Percentiles rank a stretch among this genome's conserved stretches.
These are phyloP conservation scores for Rhizopogon vinicolor DNA, from an alignment of 768 basidiomycete species.

Conservation along the genomic window DNA sequence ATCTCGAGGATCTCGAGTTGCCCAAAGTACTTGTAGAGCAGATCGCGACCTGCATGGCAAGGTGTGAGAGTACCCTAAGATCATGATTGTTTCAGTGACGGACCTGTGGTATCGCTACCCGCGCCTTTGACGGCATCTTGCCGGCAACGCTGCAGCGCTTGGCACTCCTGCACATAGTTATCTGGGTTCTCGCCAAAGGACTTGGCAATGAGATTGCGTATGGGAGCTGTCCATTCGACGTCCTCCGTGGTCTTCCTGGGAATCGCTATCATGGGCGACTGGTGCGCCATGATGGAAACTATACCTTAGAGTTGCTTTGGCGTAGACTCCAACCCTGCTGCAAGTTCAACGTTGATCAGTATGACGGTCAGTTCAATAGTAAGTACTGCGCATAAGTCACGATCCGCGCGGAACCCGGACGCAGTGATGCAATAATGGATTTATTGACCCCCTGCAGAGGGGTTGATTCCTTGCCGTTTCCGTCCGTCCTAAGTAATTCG, in stretches of 20 bases:
- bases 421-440: no score
- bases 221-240: slow-evolving; percentile 92
- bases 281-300: slow-evolving; percentile 51
- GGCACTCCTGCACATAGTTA: slow-evolving; percentile 80
- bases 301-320: neutral
- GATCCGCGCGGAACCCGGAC: neutral
- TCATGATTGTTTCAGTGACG: slow-evolving; percentile 15
- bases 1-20: slow-evolving; percentile 97
- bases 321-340: neutral
- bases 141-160: slow-evolving; percentile 80
- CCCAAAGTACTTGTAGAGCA: slow-evolving; percentile 99
- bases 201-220: slow-evolving; percentile 80
- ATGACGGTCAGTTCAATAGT: neutral
- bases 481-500: neutral
- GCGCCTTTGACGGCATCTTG: slow-evolving; percentile 97
- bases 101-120: slow-evolving; percentile 93
- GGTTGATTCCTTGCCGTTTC: neutral
- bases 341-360: neutral
- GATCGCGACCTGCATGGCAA: slow-evolving; percentile 63
- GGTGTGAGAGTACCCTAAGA: slow-evolving; percentile 1
- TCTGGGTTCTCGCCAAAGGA: slow-evolving; percentile 94
- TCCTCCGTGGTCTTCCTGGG: slow-evolving; percentile 95
- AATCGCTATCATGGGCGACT: slow-evolving; percentile 87
- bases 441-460: neutral
- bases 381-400: slow-evolving; percentile 6